Base-by-base conservation (phyloP, 305 asterid genomes). In the Fraxinus greggii region DNA sequence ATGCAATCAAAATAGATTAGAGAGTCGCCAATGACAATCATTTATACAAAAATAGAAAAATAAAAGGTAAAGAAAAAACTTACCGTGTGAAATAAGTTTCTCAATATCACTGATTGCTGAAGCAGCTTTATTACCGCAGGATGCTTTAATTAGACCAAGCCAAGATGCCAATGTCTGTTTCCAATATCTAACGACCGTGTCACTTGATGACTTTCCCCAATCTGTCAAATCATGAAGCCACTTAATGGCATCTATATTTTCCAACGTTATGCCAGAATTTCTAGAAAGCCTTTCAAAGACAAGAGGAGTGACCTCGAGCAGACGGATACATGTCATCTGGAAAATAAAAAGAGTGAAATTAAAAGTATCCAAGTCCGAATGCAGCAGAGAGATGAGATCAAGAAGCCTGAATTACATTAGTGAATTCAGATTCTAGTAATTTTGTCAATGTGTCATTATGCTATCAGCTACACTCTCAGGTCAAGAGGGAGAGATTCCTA, bases 191-290 rank as follows among this genome's bases (percentile, higher is more conserved):
- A 89, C 90, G 87, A 96, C 94, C 3, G 91, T 92, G 82, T 92
- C 88, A 89, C 93, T 97, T 79, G 98, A 88, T 79, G 98, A 94
- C 84, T 91, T 88, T 29, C 99, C 99, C 99, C 98, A 96, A 83
- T 93, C 97, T 77, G 91, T 89, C 88, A 96, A 89, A 89, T 96
- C 94, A 78, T 85, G 91, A 85, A 96, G 92, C 97, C 98, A 96
- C 87, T 85, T 86, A 38, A 85, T 80, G 82, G 85, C 85, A 82
- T 73, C 82, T 74, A 85, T 84, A 78, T 59, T 86, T 84, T 88
- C 92, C 86, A 80, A 79, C 81, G 78, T 26, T 48, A 56, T 65
- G 65, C 85, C 87, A 74, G 91, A 85, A 85, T 84, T 85, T 81
- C 79, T 67, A 79, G 86, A 89, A 83, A 90, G 92, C 89, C 90